phyloP scores from a whole-genome alignment of 2,329 filamentous ascomycete species.

The Byssochlamys sp. region DNA sequence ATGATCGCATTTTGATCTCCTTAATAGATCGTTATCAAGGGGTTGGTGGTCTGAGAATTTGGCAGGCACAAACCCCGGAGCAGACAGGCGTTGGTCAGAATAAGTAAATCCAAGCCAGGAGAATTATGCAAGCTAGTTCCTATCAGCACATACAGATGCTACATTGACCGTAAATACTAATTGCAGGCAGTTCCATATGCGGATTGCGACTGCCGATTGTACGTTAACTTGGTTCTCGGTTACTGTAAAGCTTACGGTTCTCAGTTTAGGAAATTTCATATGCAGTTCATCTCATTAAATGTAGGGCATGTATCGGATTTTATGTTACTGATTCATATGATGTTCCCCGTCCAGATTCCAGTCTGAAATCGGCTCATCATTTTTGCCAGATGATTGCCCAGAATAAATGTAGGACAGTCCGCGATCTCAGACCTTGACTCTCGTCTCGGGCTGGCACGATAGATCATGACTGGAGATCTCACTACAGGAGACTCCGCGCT shows the following conservation, averaged over 20 bases:
- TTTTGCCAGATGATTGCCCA: conserved; percentile 1
- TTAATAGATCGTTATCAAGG: not conserved
- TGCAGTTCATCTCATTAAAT: conserved; percentile 6
- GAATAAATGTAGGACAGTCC: not conserved
- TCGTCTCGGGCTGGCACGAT: not conserved
- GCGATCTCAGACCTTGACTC: not conserved
- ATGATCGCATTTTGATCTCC: not conserved
- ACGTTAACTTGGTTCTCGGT: not conserved
- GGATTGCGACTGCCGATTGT: not conserved
- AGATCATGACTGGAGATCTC: conserved; percentile 3
- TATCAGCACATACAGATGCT: too few relatives aligned
- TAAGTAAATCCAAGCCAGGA: too few relatives aligned
- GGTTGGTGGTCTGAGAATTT: too few relatives aligned
- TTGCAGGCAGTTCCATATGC: too few relatives aligned
- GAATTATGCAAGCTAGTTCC: too few relatives aligned
- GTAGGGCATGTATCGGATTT: conserved; percentile 11
- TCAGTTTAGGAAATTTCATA: not conserved
- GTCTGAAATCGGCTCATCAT: conserved; percentile 2
- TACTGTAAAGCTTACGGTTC: not conserved
- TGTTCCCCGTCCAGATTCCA: not conserved
- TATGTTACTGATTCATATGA: not conserved
- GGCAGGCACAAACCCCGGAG: too few relatives aligned
- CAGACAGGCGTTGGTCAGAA: too few relatives aligned
- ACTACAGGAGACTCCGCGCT: conserved; percentile 25
- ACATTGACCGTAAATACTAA: too few relatives aligned